Conservation (phyloP, 495 filamentous ascomycete species). For the Evernia prunastri region DNA sequence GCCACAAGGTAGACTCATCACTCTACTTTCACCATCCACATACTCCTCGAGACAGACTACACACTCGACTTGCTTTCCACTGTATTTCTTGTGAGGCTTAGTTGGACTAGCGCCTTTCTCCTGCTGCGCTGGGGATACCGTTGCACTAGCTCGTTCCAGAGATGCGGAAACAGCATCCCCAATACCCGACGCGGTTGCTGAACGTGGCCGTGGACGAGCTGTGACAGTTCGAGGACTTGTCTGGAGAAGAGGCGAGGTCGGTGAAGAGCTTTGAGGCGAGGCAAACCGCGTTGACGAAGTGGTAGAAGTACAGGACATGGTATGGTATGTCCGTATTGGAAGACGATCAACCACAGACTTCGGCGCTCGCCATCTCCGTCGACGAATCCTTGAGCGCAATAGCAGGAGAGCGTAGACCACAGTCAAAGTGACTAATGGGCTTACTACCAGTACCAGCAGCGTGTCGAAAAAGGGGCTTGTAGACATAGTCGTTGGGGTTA, state of each 20-base stretch:
- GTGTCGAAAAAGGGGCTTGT: conserved; percentile 97
- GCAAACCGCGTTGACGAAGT: conserved; percentile 49
- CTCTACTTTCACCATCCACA: conserved; percentile 83
- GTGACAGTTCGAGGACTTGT: conserved; percentile 33
- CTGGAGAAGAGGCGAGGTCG: conserved; percentile 68
- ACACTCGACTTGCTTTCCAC: conserved; percentile 82
- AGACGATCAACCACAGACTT: conserved; percentile 92
- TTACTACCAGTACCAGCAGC: conserved; percentile 83
- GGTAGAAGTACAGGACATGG: conserved; percentile 57
- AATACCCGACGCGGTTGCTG: conserved; percentile 57
- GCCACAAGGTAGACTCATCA: conserved; percentile 97
- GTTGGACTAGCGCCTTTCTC: conserved; percentile 47
- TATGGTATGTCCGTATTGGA: conserved; percentile 93
- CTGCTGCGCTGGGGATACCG: conserved; percentile 34
- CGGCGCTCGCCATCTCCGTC: conserved; percentile 88
- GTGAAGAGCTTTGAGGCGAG: conserved; percentile 54
- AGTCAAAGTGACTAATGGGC: conserved; percentile 83
- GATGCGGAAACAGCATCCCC: conserved; percentile 41
- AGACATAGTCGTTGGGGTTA: conserved; percentile 84
- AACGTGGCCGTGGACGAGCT: conserved; percentile 52
- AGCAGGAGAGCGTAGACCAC: conserved; percentile 88
- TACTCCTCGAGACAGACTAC: conserved; percentile 99
- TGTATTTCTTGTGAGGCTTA: conserved; percentile 74
- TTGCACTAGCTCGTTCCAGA: conserved; percentile 30
- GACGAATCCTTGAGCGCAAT: conserved; percentile 79